phyloP scores from a whole-genome alignment of 805 yeast species.

The Sungouiozyma intestinalis region DNA sequence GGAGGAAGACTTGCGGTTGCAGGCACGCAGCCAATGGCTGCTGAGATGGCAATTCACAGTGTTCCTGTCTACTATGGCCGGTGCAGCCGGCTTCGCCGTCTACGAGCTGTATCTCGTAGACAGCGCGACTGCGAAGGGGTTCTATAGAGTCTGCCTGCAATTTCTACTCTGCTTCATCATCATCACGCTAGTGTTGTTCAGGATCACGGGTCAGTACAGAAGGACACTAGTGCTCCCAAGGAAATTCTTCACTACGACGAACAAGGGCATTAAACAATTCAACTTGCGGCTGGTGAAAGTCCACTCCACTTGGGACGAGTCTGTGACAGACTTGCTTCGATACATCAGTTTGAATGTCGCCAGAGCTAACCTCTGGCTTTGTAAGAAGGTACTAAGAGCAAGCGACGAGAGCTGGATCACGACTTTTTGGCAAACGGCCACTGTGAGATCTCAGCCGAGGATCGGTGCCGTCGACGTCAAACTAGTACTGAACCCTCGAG shows the following conservation, averaged over 20 bases:
- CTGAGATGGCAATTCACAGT: conserved; percentile 40
- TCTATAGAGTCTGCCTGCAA: conserved; percentile 27
- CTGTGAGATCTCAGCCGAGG: conserved; percentile 40
- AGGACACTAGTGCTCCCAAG: conserved; percentile 78
- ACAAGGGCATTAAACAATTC: conserved; percentile 78
- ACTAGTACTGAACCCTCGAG: conserved; percentile 68
- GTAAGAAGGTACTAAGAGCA: conserved; percentile 8
- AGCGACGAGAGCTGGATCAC: conserved; percentile 9
- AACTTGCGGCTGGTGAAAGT: conserved; percentile 69
- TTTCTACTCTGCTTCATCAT: conserved; percentile 17
- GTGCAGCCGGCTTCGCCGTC: conserved; percentile 31
- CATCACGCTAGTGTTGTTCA: conserved; percentile 68
- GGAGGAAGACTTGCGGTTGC: conserved; percentile 79
- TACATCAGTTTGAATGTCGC: conserved; percentile 21
- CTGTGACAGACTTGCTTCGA: conserved; percentile 28
- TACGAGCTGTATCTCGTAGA: conserved; percentile 30
- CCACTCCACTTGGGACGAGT: conserved; percentile 31
- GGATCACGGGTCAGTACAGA: conserved; percentile 80
- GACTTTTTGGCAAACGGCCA: conserved; percentile 7
- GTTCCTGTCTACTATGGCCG: conserved; percentile 33
- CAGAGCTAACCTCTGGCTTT: conserved; percentile 9
- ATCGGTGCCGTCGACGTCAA: conserved; percentile 76
- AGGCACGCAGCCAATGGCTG: conserved; percentile 59
- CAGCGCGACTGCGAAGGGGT: conserved; percentile 27
- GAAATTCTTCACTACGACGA: conserved; percentile 67